Evolutionary conservation across 2,329 filamentous ascomycete genomes (phyloP).

Genomic region (Beauveria bassiana): DNA sequence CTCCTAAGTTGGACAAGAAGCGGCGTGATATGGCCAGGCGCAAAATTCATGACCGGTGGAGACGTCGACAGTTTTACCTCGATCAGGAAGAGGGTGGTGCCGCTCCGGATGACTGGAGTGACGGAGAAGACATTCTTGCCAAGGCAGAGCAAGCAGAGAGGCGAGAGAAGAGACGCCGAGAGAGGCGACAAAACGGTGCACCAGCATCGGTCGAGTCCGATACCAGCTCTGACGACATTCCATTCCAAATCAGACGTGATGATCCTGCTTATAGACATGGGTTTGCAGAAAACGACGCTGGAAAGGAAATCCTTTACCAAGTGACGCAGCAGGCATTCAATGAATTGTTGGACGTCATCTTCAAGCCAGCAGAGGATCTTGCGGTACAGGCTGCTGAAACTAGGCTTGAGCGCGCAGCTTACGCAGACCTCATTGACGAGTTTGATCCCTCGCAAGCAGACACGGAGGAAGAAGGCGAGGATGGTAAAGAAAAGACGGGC

Average conservation of each 20-base stretch:
- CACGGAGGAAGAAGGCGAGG: constrained; percentile 19
- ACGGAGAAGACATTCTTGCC: constrained; percentile 49
- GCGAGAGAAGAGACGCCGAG: background rate
- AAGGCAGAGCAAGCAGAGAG: constrained; percentile 18
- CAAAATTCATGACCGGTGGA: constrained; percentile 64
- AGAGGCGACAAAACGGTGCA: background rate
- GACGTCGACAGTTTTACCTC: constrained; percentile 69
- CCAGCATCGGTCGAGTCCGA: background rate
- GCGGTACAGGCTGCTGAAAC: constrained; percentile 61
- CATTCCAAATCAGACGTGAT: constrained; percentile 53
- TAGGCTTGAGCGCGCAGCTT: constrained; percentile 51
- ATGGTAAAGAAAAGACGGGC: constrained; percentile 14
- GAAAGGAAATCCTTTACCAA: constrained; percentile 84
- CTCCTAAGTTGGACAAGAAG: constrained; percentile 31
- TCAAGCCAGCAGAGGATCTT: constrained; percentile 71
- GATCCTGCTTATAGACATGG: background rate
- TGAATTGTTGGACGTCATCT: constrained; percentile 80
- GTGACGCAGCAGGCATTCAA: constrained; percentile 87
- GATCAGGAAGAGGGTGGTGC: constrained; percentile 74
- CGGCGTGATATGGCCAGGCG: constrained; percentile 38
- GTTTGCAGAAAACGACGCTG: constrained; percentile 72
- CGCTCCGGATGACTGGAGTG: constrained; percentile 56
- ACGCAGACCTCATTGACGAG: constrained; percentile 39
- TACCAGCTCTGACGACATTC: constrained; percentile 20
- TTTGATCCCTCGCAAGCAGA: constrained; percentile 21